Base-by-base conservation (phyloP, 2,329 filamentous ascomycete species). In the Fusarium stilboides region DNA sequence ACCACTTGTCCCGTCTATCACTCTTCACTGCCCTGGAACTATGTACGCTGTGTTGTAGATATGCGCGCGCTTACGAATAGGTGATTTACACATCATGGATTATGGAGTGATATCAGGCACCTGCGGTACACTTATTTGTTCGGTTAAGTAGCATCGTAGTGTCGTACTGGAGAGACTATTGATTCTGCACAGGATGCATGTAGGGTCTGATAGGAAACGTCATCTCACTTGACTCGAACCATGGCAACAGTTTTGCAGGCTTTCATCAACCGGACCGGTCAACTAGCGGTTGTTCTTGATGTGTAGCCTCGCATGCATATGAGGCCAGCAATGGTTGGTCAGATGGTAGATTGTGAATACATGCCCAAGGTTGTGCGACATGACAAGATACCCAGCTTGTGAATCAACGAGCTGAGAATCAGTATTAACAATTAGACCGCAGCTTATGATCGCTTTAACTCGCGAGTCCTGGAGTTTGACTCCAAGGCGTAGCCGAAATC, bases 11-110 rank as follows among this genome's bases (percentile, higher is more conserved):
- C 46, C 51, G 46, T 55, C 57, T 36, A 42, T 63, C 58, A 62
- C 44, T 47, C 43, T 31, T 49, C 45, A 28, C 34, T 62, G 61
- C 58, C 59, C 54, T 51, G 53, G 44, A 17, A 31, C 26, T 49
- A 43, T 39, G 31, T 40, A 20, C 57, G 51, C 22, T 58, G 59
- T 36, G 59, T 58, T 64, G 39, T 53, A 31, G 60, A 42, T 52
- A 47, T 70, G 62, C 49, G 66, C 56, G 66, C 57, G 67, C 40
- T 59, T 68, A 51, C 72, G 65, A 75, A 75, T 74, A 37, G 45
- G 53, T 66, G 43, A 44, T 40, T 58, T 58, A 64, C 67, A 72
- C 72, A 74, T 72, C 52, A 65, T 39, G 22, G 14, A 9, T 33
- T 36, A 50, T 66, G 31, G 50, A 42, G 61, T 44, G 65, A 65